Evolutionary conservation across 2,329 filamentous ascomycete genomes (phyloP).

Genomic region (Huntiella savannae): DNA sequence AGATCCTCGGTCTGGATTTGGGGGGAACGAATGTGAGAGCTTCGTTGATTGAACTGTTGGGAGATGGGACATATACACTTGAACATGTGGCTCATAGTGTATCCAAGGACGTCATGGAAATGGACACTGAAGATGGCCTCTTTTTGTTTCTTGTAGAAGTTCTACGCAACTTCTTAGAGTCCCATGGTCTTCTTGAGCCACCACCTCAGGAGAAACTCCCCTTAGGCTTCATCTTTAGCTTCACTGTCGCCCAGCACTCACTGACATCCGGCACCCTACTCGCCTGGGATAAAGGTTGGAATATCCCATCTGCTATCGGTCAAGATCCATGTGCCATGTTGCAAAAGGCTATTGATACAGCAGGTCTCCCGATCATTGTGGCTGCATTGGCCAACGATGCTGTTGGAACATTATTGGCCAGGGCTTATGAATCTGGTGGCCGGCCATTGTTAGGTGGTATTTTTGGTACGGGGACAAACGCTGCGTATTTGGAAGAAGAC

Average conservation of each 20-base stretch:
- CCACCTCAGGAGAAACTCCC: slow-evolving; percentile 8
- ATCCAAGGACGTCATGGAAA: slow-evolving; percentile 14
- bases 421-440: slow-evolving; percentile 57
- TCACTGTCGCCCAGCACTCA: slow-evolving; percentile 58
- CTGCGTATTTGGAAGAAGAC: slow-evolving; percentile 56
- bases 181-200: not conserved
- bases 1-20: slow-evolving; percentile 18
- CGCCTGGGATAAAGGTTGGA: slow-evolving; percentile 67
- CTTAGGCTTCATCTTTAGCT: slow-evolving; percentile 27
- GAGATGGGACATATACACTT: slow-evolving; percentile 50
- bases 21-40: slow-evolving; percentile 20
- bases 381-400: slow-evolving; percentile 64
- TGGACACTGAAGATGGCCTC: slow-evolving; percentile 31
- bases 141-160: slow-evolving; percentile 59
- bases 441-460: slow-evolving; percentile 56
- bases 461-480: slow-evolving; percentile 67
- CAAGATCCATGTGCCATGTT: slow-evolving; percentile 56
- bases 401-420: slow-evolving; percentile 61
- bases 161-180: slow-evolving; percentile 45
- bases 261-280: slow-evolving; percentile 50
- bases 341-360: slow-evolving; percentile 50
- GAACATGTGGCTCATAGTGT: slow-evolving; percentile 32
- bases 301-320: slow-evolving; percentile 56
- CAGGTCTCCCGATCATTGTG: slow-evolving; percentile 50
- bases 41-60: slow-evolving; percentile 21